Evolutionary conservation across 2,329 filamentous ascomycete species (phyloP).

Genomic region (Epicoccum sorghinum): DNA sequence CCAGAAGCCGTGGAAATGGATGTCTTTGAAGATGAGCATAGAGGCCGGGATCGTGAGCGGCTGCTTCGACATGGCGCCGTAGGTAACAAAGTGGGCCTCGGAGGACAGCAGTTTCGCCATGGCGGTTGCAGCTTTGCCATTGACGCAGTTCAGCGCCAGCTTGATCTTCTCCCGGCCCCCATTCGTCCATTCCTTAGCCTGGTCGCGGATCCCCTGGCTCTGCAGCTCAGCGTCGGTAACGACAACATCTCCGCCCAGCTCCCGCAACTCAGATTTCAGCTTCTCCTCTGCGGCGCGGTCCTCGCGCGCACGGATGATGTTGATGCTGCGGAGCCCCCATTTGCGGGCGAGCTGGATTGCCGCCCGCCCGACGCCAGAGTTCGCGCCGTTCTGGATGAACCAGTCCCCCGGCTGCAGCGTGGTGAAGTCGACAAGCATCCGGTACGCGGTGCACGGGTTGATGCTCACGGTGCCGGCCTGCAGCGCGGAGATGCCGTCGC

Average conservation of each 20-base stretch:
- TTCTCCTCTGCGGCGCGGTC: constrained; percentile 73
- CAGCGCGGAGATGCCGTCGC: constrained; percentile 70
- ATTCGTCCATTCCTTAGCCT: constrained; percentile 69
- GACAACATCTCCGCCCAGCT: constrained; percentile 67
- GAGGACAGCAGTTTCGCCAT: constrained; percentile 74
- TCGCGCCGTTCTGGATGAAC: constrained; percentile 97
- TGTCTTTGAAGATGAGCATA: constrained; percentile 89
- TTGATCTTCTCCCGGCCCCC: constrained; percentile 73
- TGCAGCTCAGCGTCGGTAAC: constrained; percentile 67
- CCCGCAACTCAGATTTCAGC: constrained; percentile 65
- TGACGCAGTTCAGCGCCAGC: constrained; percentile 90
- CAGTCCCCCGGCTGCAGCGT: constrained; percentile 75
- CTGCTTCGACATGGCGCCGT: constrained; percentile 93
- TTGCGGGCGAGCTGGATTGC: constrained; percentile 85
- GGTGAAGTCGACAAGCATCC: constrained; percentile 85
- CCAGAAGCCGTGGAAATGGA: constrained; percentile 93
- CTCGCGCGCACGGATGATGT: constrained; percentile 78
- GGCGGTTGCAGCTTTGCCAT: constrained; percentile 80
- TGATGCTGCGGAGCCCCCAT: constrained; percentile 92
- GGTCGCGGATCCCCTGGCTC: constrained; percentile 67
- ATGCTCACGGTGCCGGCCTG: constrained; percentile 89
- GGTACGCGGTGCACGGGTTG: constrained; percentile 93
- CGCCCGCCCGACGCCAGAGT: constrained; percentile 87
- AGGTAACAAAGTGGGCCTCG: constrained; percentile 82
- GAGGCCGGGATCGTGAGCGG: constrained; percentile 82